A percentile compares a stretch with the other conserved stretches of the same genome.
phyloP scores from a whole-genome alignment of 2,329 filamentous ascomycete species.

The Clarireedia homoeocarpa region DNA sequence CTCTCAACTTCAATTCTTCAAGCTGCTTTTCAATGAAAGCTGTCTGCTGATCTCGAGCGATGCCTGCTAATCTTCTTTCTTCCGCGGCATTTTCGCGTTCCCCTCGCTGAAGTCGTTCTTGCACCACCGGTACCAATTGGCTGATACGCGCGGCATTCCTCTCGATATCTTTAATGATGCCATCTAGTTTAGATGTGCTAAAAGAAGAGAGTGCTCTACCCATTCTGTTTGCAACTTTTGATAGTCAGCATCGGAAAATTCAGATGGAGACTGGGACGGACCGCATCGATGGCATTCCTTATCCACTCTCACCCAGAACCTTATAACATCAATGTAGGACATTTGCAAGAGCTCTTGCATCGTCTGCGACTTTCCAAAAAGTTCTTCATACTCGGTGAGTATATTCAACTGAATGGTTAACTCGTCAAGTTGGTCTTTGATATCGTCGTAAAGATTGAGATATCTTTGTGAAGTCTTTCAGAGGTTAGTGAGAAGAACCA shows the following conservation, averaged over 20 bases:
- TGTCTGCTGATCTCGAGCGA: background rate
- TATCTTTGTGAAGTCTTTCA: background rate
- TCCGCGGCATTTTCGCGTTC: conserved; percentile 1
- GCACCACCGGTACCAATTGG: conserved; percentile 1
- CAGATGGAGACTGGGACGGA: background rate
- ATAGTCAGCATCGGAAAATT: background rate
- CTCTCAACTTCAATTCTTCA: background rate
- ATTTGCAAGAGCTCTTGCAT: conserved; percentile 5
- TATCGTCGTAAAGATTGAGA: background rate
- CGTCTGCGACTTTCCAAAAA: conserved; percentile 2
- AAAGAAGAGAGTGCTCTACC: conserved; percentile 1
- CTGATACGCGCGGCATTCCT: background rate
- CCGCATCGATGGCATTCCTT: conserved; percentile 1
- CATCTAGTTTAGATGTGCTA: conserved; percentile 3
- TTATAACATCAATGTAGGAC: background rate
- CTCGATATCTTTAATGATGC: background rate
- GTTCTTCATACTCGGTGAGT: conserved; percentile 2
- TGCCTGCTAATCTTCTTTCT: background rate
- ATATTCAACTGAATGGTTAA: background rate
- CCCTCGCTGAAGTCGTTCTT: background rate
- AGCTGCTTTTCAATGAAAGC: conserved; percentile 1
- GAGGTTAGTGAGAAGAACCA: background rate
- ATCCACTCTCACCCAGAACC: conserved; percentile 3
- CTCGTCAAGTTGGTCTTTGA: conserved; percentile 1
- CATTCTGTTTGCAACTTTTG: conserved; percentile 4